Conservation (phyloP, 345 rosid species). For the Eucalyptus regnans region DNA sequence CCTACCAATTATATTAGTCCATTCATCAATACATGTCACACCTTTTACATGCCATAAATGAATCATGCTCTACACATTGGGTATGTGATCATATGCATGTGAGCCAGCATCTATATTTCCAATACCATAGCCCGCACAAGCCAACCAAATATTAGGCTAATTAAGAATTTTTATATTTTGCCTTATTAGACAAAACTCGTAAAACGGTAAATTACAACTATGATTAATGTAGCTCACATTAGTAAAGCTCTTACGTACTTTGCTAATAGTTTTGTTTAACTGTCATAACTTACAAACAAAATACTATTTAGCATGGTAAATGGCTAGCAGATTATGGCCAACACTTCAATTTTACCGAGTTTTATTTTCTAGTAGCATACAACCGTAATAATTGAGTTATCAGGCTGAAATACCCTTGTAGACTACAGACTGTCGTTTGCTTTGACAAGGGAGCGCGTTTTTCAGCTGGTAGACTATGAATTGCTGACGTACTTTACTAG, state of each 20-base stretch:
- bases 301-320: not conserved
- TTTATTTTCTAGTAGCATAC: not conserved
- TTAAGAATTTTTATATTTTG: rapidly evolving
- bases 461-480: not conserved
- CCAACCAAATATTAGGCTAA: rapidly evolving
- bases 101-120: too few relatives aligned
- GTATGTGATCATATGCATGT: too few relatives aligned
- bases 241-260: rapidly evolving
- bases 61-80: rapidly evolving
- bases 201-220: too few relatives aligned
- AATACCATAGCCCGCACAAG: too few relatives aligned
- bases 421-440: not conserved
- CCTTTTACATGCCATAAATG: too few relatives aligned
- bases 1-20: too few relatives aligned
- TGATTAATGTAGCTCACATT: too few relatives aligned
- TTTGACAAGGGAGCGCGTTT: not conserved
- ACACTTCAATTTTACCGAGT: not conserved
- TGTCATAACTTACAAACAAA: rapidly evolving
- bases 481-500: not conserved
- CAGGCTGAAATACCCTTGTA: not conserved
- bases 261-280: not conserved
- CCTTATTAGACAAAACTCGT: rapidly evolving
- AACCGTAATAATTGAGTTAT: not conserved
- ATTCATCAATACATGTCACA: too few relatives aligned
- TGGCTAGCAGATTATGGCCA: not conserved